phyloP scores from a whole-genome alignment of 1,139 yeast species.

The Saccharomycopsis hybrid region DNA sequence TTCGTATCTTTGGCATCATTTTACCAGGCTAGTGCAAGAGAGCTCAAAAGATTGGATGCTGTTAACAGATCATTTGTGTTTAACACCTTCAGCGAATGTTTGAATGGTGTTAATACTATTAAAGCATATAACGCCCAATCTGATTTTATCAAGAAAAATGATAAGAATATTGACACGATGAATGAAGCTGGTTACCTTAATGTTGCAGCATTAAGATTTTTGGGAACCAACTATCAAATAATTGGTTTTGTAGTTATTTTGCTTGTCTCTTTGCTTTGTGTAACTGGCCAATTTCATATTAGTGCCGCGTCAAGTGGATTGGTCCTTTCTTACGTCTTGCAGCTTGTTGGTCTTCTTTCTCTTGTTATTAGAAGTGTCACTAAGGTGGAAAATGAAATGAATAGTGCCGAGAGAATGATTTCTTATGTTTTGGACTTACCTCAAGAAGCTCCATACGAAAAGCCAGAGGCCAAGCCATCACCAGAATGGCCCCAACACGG shows the following conservation, averaged over 20 bases:
- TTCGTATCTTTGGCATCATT: conserved; percentile 50
- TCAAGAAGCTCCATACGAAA: conserved; percentile 50
- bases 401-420: conserved; percentile 68
- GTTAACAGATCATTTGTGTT: conserved; percentile 55
- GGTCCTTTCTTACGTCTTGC: conserved; percentile 52
- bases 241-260: conserved; percentile 37
- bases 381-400: conserved; percentile 72
- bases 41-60: conserved; percentile 58
- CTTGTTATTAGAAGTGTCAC: conserved; percentile 46
- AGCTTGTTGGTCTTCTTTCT: conserved; percentile 42
- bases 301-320: conserved; percentile 67
- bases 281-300: conserved; percentile 51
- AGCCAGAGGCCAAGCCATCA: conserved; percentile 45
- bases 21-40: conserved; percentile 57
- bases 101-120: conserved; percentile 52
- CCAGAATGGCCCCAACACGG: conserved; percentile 50
- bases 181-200: conserved; percentile 52
- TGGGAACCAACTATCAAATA: conserved; percentile 43
- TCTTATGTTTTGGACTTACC: conserved; percentile 60
- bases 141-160: conserved; percentile 39
- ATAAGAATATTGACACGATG: conserved; percentile 38
- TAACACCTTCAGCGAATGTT: conserved; percentile 53
- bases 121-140: conserved; percentile 38
- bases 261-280: conserved; percentile 51
- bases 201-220: conserved; percentile 54